A percentile compares a stretch with the other conserved stretches of the same genome.
Evolutionary conservation across 2,329 filamentous ascomycete genomes (phyloP).

Genomic region (Trichothecium sympodiale): DNA sequence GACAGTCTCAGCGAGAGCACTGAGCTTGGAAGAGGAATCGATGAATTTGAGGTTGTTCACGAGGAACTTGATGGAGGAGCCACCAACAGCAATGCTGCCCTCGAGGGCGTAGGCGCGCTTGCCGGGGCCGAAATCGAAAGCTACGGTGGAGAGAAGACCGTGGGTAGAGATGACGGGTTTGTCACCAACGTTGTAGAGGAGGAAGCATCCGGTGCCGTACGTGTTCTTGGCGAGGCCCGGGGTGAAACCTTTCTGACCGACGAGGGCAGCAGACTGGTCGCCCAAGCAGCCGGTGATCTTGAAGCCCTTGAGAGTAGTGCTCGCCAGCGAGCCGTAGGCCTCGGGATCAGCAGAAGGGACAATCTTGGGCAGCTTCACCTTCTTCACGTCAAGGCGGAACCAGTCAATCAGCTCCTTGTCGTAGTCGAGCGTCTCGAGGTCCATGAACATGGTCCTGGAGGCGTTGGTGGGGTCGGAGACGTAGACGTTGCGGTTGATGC

Average conservation of each 20-base stretch:
- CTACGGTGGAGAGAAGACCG: constrained; percentile 66
- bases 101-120: constrained; percentile 66
- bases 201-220: constrained; percentile 76
- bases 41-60: constrained; percentile 48
- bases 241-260: constrained; percentile 68
- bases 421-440: constrained; percentile 64
- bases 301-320: constrained; percentile 52
- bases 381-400: constrained; percentile 59
- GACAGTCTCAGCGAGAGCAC: constrained; percentile 34
- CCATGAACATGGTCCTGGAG: constrained; percentile 86
- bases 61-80: constrained; percentile 62
- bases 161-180: constrained; percentile 71
- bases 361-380: constrained; percentile 65
- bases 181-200: constrained; percentile 71
- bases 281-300: constrained; percentile 69
- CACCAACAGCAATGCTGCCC: constrained; percentile 67
- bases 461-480: constrained; percentile 76
- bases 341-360: constrained; percentile 60
- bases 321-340: constrained; percentile 54
- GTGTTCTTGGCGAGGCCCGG: constrained; percentile 76
- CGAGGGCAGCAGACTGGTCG: constrained; percentile 71
- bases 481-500: constrained; percentile 50
- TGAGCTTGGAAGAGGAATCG: constrained; percentile 32
- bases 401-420: constrained; percentile 62
- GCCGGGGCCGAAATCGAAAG: constrained; percentile 58